These are phyloP conservation scores for Coccomyxa subellipsoidea DNA, from an alignment of 163 green algal species.

Conservation along the genomic window DNA sequence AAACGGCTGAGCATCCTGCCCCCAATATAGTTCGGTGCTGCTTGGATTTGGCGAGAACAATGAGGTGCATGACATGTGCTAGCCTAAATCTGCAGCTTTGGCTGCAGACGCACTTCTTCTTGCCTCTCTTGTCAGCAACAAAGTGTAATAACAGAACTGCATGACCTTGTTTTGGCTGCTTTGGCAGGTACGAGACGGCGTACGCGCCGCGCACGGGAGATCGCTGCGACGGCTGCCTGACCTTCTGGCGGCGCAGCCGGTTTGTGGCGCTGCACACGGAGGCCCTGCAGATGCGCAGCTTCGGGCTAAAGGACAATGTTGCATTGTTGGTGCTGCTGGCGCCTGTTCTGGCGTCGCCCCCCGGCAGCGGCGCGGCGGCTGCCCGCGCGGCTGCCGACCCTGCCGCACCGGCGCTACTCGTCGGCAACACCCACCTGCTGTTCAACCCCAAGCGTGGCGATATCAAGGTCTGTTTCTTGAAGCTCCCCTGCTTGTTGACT, in stretches of 20 bases:
- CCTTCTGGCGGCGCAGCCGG: slow-evolving; percentile 58
- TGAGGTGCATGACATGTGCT: too few species aligned
- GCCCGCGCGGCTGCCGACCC: not conserved
- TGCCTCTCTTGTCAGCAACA: too few species aligned
- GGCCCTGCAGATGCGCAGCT: slow-evolving; percentile 33
- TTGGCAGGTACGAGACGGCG: slow-evolving; percentile 54
- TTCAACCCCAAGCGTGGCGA: slow-evolving; percentile 78
- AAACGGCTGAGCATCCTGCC: too few species aligned
- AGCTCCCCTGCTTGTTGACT: slow-evolving; percentile 39
- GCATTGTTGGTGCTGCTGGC: slow-evolving; percentile 44
- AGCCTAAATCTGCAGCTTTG: too few species aligned
- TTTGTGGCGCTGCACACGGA: not conserved
- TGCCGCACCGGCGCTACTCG: slow-evolving; percentile 35
- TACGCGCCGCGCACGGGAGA: slow-evolving; percentile 55
- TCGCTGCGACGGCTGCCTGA: slow-evolving; percentile 67
- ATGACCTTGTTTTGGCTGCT: too few species aligned
- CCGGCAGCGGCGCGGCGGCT: too few species aligned
- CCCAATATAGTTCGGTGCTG: too few species aligned
- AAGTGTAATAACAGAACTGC: too few species aligned
- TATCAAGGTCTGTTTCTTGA: slow-evolving; percentile 59
- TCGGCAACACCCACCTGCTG: slow-evolving; percentile 78
- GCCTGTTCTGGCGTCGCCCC: not conserved
- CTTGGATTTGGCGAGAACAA: too few species aligned
- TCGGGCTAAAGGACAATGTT: slow-evolving; percentile 76
- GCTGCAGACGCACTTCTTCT: too few species aligned